Evolutionary conservation across 169 alveolate species (phyloP), one percentile per base, ranked within the genome.

Genomic region (Theileria equi): DNA sequence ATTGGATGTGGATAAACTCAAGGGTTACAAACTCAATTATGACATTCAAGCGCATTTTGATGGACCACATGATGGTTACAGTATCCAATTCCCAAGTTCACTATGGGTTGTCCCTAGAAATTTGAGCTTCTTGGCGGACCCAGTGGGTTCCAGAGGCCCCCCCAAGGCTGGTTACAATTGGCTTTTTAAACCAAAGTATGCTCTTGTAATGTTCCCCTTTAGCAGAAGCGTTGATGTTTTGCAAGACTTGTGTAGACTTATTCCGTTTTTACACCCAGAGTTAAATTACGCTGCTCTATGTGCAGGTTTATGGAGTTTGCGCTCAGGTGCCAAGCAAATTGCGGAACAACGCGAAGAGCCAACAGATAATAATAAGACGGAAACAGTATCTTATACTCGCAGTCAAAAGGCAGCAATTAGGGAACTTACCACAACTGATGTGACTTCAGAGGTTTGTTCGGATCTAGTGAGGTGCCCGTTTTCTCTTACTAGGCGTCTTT

Each of bases 321-420:
- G 83, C 25, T 48, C 31, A 19, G 21, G 34, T 19, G 64, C 47
- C n/a, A 36, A 41, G 17, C 16, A 11, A 4, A 0, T 11, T 1
- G 34, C 38, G 5, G 83, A 73, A 31, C 13, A 34, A 26, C n/a
- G 25, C 7, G 16, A 43, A n/a, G 19, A 49, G 11, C 71, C 61
- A 8, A 2, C 61, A 16, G n/a, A 38, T 38, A 13, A 13, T 38
- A 38, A 38, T 38, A 13, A 13, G n/a, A 48, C 26, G 17, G 83
- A 73, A 31, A 26, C 67, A 3, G 6, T 35, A n/a, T 73, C 83
- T 2, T 52, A 32, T 35, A 73, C 83, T 21, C 77, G 83, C 29
- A 73, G 83, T 43, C 83, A 73, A 28, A 73, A 73, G 62, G 83
- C 83, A 11, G 83, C 83, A 3, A 73, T 67, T 2, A 44, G 83